Conservation (phyloP, 768 basidiomycete species). For the Tremella yokohamensis region DNA sequence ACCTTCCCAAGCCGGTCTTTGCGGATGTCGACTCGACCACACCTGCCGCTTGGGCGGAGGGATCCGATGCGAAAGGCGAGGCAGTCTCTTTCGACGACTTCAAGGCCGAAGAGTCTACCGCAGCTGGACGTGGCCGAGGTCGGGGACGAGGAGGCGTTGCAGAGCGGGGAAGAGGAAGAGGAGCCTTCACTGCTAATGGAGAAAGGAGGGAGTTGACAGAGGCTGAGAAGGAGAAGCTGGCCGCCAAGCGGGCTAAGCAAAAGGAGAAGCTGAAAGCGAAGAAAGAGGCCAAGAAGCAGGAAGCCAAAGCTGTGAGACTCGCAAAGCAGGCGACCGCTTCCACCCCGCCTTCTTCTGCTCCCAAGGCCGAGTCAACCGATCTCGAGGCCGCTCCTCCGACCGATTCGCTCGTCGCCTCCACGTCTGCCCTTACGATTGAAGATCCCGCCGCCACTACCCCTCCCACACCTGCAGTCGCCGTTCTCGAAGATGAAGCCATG, state of each 20-base stretch:
- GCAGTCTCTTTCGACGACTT: constrained; percentile 18
- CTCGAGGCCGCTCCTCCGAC: background rate
- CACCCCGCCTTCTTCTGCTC: background rate
- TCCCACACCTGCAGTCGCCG: background rate
- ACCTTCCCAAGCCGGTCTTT: constrained; percentile 8
- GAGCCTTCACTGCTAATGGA: constrained; percentile 4
- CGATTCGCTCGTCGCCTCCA: constrained; percentile 16
- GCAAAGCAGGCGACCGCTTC: background rate
- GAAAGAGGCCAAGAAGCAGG: constrained; percentile 17
- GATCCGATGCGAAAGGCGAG: constrained; percentile 4
- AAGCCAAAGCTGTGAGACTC: constrained; percentile 6
- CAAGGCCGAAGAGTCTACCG: background rate
- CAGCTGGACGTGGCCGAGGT: background rate
- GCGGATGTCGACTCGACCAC: constrained; percentile 16
- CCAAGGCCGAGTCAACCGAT: constrained; percentile 2
- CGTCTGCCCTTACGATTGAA: constrained; percentile 17
- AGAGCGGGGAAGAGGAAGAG: constrained; percentile 12
- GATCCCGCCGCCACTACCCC: constrained; percentile 9
- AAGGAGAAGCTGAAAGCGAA: constrained; percentile 31
- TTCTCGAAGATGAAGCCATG: background rate
- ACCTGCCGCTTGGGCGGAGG: constrained; percentile 20
- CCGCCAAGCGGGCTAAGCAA: constrained; percentile 22
- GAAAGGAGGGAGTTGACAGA: constrained; percentile 28
- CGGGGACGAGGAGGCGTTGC: constrained; percentile 6
- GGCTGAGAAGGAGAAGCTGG: constrained; percentile 23